Conservation (phyloP, 768 basidiomycete genomes). For the Sistotremastrum niveocremeum region DNA sequence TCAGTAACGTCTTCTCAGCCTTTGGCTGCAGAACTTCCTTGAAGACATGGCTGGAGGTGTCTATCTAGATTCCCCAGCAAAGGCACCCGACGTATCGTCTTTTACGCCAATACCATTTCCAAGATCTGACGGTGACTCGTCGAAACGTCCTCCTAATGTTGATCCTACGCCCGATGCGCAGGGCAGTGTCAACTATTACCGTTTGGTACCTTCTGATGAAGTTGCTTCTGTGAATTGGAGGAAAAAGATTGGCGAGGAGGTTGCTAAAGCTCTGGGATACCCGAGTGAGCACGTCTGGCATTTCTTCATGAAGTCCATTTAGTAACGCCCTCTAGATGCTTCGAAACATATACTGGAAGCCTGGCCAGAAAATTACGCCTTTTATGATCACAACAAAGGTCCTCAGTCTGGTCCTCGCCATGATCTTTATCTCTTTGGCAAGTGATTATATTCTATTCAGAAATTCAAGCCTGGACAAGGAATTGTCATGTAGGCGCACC, state of each 20-base stretch:
- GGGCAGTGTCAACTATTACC: constrained; percentile 63
- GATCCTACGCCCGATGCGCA: constrained; percentile 37
- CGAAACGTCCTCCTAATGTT: constrained; percentile 45
- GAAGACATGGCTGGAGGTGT: no score
- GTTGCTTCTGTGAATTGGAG: constrained; percentile 47
- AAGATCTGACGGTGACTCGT: constrained; percentile 43
- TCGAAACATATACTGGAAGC: constrained; percentile 43
- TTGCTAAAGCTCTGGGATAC: constrained; percentile 32
- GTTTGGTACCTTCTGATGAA: constrained; percentile 36
- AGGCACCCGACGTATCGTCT: no score
- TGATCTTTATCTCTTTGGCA: constrained; percentile 72
- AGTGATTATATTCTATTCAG: constrained; percentile 6
- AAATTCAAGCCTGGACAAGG: neutral
- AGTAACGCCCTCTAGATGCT: constrained; percentile 24
- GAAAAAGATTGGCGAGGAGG: constrained; percentile 21
- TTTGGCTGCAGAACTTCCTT: no score
- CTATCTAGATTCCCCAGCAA: no score
- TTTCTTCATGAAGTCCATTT: constrained; percentile 3
- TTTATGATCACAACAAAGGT: constrained; percentile 71
- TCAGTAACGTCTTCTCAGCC: no score
- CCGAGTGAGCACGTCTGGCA: constrained; percentile 28
- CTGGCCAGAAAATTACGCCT: constrained; percentile 55
- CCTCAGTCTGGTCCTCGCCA: constrained; percentile 38
- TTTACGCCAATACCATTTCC: constrained; percentile 22
- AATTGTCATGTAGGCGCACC: constrained; percentile 22